A percentile compares a stretch with the other conserved stretches of the same genome.
These are phyloP conservation scores for Cyclotella choctawhatcheeana DNA, from an alignment of 108 stramenopile species.

Conservation along the genomic window DNA sequence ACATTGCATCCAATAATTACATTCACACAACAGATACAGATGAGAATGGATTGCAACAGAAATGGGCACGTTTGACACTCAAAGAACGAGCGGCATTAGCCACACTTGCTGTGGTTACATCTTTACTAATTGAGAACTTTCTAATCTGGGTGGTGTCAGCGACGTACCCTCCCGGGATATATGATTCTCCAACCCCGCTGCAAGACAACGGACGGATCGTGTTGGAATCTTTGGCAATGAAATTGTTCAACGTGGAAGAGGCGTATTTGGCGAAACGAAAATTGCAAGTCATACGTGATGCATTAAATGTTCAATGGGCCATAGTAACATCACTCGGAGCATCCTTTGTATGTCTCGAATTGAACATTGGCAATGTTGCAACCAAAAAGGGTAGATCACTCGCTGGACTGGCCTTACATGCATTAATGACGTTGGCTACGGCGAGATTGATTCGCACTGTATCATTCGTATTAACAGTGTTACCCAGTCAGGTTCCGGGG, in stretches of 20 bases:
- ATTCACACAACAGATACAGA: neutral
- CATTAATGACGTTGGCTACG: slow-evolving; percentile 60
- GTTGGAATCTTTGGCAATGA: slow-evolving; percentile 50
- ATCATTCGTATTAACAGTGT: slow-evolving; percentile 74
- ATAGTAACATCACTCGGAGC: slow-evolving; percentile 67
- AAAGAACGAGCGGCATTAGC: slow-evolving; percentile 38
- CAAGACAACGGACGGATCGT: slow-evolving; percentile 82
- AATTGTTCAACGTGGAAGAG: slow-evolving; percentile 39
- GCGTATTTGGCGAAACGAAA: slow-evolving; percentile 48
- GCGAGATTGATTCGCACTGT: slow-evolving; percentile 72
- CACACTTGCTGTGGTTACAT: slow-evolving; percentile 44
- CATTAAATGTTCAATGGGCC: slow-evolving; percentile 80
- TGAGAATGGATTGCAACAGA: slow-evolving; percentile 10
- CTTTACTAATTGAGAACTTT: slow-evolving; percentile 80
- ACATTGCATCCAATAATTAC: neutral
- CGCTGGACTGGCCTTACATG: slow-evolving; percentile 58
- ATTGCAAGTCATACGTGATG: slow-evolving; percentile 60
- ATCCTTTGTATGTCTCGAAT: slow-evolving; percentile 63
- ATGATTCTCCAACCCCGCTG: slow-evolving; percentile 57
- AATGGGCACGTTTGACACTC: slow-evolving; percentile 30
- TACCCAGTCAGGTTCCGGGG: slow-evolving; percentile 67
- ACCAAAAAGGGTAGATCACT: slow-evolving; percentile 50
- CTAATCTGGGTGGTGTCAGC: slow-evolving; percentile 86
- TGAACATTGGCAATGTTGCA: slow-evolving; percentile 31
- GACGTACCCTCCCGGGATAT: slow-evolving; percentile 61